phyloP scores from a whole-genome alignment of 169 alveolate species.

The Plasmodium malariae region DNA sequence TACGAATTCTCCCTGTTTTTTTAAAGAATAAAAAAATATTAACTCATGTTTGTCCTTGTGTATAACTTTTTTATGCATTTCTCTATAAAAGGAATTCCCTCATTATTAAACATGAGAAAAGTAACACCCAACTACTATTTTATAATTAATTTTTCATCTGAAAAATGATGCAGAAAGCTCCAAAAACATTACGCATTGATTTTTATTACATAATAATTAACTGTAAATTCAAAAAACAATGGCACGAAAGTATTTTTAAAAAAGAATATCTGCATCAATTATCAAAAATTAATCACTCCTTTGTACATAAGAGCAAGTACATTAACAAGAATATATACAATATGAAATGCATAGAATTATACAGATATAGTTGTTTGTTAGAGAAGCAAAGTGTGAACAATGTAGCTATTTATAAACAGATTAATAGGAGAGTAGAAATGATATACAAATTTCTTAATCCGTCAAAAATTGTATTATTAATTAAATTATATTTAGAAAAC shows the following conservation, averaged over 20 bases:
- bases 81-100: too few species aligned
- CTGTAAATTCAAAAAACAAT: neutral
- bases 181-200: conserved; percentile 6
- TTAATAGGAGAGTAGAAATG: conserved; percentile 77
- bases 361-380: conserved; percentile 54
- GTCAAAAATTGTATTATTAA: conserved; percentile 55
- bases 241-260: neutral
- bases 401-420: conserved; percentile 58
- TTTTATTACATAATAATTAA: conserved; percentile 9
- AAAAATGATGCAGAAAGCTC: conserved; percentile 18
- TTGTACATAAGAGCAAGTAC: conserved; percentile 57
- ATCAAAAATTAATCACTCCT: conserved; percentile 33
- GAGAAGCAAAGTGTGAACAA: conserved; percentile 44
- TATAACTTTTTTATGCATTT: too few species aligned
- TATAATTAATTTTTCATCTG: too few species aligned
- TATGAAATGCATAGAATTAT: conserved; percentile 68
- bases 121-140: too few species aligned
- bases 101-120: too few species aligned
- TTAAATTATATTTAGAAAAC: conserved; percentile 65
- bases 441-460: conserved; percentile 71
- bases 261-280: conserved; percentile 14
- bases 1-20: too few species aligned
- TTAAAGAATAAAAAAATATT: too few species aligned
- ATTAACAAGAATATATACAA: conserved; percentile 67
- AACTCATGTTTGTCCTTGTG: too few species aligned